These are phyloP conservation scores for Candida vartiovaarae DNA, from an alignment of 805 yeast genomes.

Conservation along the genomic window DNA sequence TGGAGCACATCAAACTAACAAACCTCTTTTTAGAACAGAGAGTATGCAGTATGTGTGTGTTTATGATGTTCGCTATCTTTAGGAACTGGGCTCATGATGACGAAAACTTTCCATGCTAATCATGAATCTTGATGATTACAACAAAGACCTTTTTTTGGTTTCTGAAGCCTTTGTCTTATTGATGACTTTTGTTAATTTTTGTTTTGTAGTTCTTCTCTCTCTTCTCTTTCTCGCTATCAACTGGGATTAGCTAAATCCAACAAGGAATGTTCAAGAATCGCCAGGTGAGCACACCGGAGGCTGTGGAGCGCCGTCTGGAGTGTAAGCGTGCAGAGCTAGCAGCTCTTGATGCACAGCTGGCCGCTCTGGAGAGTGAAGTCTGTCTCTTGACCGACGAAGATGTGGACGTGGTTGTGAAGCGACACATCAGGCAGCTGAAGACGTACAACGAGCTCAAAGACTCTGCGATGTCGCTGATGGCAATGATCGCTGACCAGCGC, in stretches of 20 bases:
- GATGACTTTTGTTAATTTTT: no score
- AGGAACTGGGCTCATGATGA: slow-evolving; percentile 16
- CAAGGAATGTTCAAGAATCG: slow-evolving; percentile 6
- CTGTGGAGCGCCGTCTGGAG: slow-evolving; percentile 6
- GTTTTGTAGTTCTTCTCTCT: no score
- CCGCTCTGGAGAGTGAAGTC: slow-evolving; percentile 6
- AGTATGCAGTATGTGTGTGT: neutral
- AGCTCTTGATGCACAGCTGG: slow-evolving; percentile 3
- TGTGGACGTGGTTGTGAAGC: slow-evolving; percentile 39
- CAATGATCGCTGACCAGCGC: slow-evolving; percentile 55
- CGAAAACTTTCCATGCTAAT: slow-evolving; percentile 22
- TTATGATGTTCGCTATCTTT: neutral
- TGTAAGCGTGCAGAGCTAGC: slow-evolving; percentile 4
- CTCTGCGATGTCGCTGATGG: slow-evolving; percentile 47
- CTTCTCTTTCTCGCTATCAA: no score
- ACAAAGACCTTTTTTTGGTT: slow-evolving; percentile 10
- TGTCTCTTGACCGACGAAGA: slow-evolving; percentile 19
- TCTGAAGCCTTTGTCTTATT: slow-evolving; percentile 11
- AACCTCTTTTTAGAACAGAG: neutral
- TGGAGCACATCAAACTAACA: neutral
- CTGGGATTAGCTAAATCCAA: neutral
- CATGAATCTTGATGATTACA: slow-evolving; percentile 20
- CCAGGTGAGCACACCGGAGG: slow-evolving; percentile 1
- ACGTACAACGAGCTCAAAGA: slow-evolving; percentile 60
- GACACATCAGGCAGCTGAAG: slow-evolving; percentile 46